These are phyloP conservation scores for Amanita phalloides DNA, from an alignment of 768 basidiomycete species.

Conservation along the genomic window DNA sequence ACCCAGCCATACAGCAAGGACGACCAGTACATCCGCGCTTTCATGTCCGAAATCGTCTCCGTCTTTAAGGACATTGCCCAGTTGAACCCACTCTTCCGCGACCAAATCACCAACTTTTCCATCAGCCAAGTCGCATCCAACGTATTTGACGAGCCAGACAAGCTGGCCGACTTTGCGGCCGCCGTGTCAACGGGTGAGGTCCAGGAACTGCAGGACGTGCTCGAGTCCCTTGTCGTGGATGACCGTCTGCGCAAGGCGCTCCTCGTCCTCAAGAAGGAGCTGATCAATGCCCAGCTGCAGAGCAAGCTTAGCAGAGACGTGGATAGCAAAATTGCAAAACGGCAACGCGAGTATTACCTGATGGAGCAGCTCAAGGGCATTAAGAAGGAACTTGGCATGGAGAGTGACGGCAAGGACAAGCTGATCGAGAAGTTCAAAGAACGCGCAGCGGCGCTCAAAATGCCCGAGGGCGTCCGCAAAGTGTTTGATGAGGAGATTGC, in stretches of 20 bases:
- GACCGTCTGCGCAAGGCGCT: constrained; percentile 86
- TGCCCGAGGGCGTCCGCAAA: constrained; percentile 85
- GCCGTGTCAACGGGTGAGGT: constrained; percentile 93
- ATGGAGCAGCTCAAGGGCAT: constrained; percentile 97
- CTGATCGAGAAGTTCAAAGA: constrained; percentile 88
- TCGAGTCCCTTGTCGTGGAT: constrained; percentile 79
- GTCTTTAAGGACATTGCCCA: constrained; percentile 99
- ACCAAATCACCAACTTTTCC: constrained; percentile 94
- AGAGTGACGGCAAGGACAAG: constrained; percentile 91
- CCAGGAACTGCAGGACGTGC: constrained; percentile 83
- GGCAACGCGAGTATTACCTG: constrained; percentile 90
- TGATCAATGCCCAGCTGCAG: constrained; percentile 94
- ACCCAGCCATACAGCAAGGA: constrained; percentile 85
- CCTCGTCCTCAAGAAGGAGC: constrained; percentile 91
- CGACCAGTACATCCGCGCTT: constrained; percentile 90
- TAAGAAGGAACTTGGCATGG: constrained; percentile 94
- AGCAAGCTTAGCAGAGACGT: constrained; percentile 89
- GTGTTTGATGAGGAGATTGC: constrained; percentile 94
- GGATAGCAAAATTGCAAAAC: constrained; percentile 88
- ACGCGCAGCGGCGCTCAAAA: constrained; percentile 67
- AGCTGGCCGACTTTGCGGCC: constrained; percentile 94
- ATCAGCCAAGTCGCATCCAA: constrained; percentile 88
- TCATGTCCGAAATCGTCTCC: constrained; percentile 92
- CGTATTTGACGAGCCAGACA: constrained; percentile 96
- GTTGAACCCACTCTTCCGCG: constrained; percentile 93